Base-by-base conservation (phyloP, 805 yeast species). In the Sungouiella blattae region DNA sequence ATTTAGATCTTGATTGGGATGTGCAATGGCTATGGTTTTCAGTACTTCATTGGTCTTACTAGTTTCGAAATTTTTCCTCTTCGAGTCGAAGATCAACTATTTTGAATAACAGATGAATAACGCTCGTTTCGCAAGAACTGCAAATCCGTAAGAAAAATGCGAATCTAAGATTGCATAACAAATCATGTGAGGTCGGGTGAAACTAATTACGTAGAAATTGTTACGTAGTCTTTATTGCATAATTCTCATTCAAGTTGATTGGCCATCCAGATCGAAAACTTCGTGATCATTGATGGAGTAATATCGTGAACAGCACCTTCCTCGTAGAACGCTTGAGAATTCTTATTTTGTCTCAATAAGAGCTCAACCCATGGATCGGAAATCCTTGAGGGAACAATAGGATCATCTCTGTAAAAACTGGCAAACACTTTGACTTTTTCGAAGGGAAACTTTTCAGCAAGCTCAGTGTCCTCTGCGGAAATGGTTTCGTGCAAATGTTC, bases 391-490 rank as follows among this genome's bases (percentile, higher is more conserved):
- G 71, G 73, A 1, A 65, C 72, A 32, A 62, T 42, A 4, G 49
- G 52, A 34, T 67, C 73, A 7, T 49, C 52, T 9, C 45, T 52
- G 8, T 68, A 71, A 40, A 59, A 65, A 14, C 58, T 33, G 1
- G 71, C 71, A 46, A 59, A 67, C 44, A 64, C 28, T 29, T 56
- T 58, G 37, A 66, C 47, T 22, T 50, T 44, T 13, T 40, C 27
- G 46, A 52, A 52, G 5, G 67, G 63, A 41, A 60, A 67, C 22
- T 49, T 38, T 30, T 66, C 70, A 30, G 60, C 57, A 13, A 66
- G 58, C 4, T 36, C 42, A 3, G 31, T 24, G 33, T 67, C 73
- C 21, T 58, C 57, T 4, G 37, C 35, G 11, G 57, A 43, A 13
- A 67, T 14, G 22, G 46, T 40, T 5, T 53, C 44, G 42, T 67